These are phyloP conservation scores for Suillus sp. DNA, from an alignment of 768 basidiomycete species.

Conservation along the genomic window DNA sequence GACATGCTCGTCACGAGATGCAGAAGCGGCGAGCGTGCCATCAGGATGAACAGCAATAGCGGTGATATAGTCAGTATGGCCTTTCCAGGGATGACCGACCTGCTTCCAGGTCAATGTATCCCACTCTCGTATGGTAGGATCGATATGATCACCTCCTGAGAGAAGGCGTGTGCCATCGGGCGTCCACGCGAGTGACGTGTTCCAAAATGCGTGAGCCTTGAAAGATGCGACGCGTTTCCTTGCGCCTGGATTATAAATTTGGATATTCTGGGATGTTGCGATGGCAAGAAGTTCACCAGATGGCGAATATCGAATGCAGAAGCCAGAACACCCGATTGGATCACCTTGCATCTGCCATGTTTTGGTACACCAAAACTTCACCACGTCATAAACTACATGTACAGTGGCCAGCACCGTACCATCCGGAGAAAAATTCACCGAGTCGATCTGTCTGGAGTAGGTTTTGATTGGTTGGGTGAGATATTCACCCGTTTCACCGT, in stretches of 20 bases:
- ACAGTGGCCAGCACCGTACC: not conserved
- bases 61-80: too few species aligned
- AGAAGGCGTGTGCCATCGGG: not conserved
- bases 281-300: not conserved
- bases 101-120: not conserved
- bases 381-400: too few species aligned
- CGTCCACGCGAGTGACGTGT: not conserved
- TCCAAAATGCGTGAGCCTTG: not conserved
- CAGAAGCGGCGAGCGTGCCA: not conserved
- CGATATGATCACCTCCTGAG: not conserved
- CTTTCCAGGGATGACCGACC: not conserved
- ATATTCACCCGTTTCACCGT: not conserved
- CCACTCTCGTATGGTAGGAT: not conserved
- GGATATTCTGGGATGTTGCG: not conserved
- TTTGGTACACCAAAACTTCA: not conserved
- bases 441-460: not conserved
- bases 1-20: not conserved
- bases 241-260: not conserved
- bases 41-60: too few species aligned
- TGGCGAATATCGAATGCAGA: not conserved
- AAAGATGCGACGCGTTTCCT: not conserved
- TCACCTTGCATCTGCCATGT: not conserved
- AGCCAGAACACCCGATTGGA: not conserved
- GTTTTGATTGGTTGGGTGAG: not conserved
- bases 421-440: not conserved